Conservation (phyloP, 2,329 filamentous ascomycete species). For the Fusarium dimerum region DNA sequence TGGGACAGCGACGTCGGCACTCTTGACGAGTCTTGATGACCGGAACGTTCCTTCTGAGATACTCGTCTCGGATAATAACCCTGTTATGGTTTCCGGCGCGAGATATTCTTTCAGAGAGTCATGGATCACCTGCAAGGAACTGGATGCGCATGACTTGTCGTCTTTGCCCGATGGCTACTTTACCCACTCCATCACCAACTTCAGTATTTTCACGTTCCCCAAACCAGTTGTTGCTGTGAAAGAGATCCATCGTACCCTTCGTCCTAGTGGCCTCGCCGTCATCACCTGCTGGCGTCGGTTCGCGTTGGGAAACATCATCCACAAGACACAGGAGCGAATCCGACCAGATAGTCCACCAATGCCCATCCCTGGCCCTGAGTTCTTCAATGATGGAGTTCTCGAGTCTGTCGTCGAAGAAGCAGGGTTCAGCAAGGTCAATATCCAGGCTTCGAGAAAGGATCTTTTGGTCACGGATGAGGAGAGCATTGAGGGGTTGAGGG, state of each 20-base stretch:
- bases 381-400: constrained; percentile 25
- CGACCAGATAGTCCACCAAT: constrained; percentile 30
- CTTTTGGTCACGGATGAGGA: constrained; percentile 16
- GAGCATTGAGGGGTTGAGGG: constrained; percentile 19
- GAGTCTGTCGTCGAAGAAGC: constrained; percentile 19
- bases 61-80: constrained; percentile 21
- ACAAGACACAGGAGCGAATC: constrained; percentile 29
- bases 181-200: constrained; percentile 32
- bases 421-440: constrained; percentile 20
- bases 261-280: constrained; percentile 28
- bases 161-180: constrained; percentile 18
- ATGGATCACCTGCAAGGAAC: constrained; percentile 5
- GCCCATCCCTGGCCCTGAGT: constrained; percentile 27
- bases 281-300: constrained; percentile 30
- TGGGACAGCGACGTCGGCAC: constrained; percentile 30
- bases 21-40: constrained; percentile 15
- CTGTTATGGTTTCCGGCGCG: constrained; percentile 18
- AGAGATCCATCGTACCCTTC: constrained; percentile 33
- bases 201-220: constrained; percentile 33
- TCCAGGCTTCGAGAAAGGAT: constrained; percentile 8
- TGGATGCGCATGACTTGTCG: constrained; percentile 26
- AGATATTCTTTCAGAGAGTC: constrained; percentile 10
- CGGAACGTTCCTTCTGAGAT: constrained; percentile 4
- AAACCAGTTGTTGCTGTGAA: constrained; percentile 23
- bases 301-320: constrained; percentile 24